Conservation (phyloP, 1,139 yeast species). For the Yamadazyma kanchanaburiensis region DNA sequence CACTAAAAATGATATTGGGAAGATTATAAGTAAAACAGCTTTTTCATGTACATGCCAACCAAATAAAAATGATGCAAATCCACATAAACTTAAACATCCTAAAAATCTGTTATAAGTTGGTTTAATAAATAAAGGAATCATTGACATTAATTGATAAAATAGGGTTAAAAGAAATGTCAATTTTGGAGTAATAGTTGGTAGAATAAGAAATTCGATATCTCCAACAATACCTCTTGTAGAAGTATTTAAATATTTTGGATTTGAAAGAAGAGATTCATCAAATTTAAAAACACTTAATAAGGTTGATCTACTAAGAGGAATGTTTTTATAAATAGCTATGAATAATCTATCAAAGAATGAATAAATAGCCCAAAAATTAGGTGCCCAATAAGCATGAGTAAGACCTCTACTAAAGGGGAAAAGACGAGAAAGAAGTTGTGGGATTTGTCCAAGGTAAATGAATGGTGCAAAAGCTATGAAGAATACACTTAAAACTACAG, state of each 20-base stretch:
- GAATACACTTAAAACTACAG: constrained; percentile 63
- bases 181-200: constrained; percentile 78
- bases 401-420: constrained; percentile 95
- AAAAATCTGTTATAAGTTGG: constrained; percentile 78
- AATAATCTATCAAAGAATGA: constrained; percentile 79
- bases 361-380: constrained; percentile 93
- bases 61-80: constrained; percentile 83
- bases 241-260: constrained; percentile 26
- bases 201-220: constrained; percentile 74
- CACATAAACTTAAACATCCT: constrained; percentile 86
- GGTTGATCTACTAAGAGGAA: constrained; percentile 44
- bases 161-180: constrained; percentile 75
- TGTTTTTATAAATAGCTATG: constrained; percentile 44
- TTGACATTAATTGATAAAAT: constrained; percentile 75
- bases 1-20: constrained; percentile 82
- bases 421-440: constrained; percentile 63
- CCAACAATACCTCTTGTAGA: constrained; percentile 91
- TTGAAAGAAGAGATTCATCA: constrained; percentile 22
- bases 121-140: constrained; percentile 69
- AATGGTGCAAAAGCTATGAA: constrained; percentile 80
- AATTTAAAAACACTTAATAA: constrained; percentile 32
- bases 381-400: constrained; percentile 99
- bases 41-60: constrained; percentile 99
- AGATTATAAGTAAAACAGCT: constrained; percentile 84
- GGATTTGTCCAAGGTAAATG: constrained; percentile 56